These are phyloP conservation scores for Trichoderma semiorbis DNA, from an alignment of 2,329 filamentous ascomycete genomes.

Conservation along the genomic window DNA sequence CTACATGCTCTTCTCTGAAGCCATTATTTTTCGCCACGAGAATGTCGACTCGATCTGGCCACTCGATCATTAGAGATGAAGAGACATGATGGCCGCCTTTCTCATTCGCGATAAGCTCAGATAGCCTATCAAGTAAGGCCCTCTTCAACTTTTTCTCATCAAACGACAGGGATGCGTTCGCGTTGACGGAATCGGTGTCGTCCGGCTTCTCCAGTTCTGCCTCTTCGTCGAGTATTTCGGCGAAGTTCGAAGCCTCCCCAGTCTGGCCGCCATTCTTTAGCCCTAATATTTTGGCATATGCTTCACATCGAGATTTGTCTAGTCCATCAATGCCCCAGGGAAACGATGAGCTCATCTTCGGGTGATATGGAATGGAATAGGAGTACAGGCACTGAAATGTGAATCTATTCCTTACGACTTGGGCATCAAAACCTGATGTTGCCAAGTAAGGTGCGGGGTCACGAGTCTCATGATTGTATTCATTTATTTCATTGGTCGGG, in stretches of 20 bases:
- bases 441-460: not conserved
- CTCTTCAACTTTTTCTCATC: not conserved
- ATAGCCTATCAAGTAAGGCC: constrained; percentile 1
- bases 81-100: constrained; percentile 1
- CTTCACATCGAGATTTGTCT: not conserved
- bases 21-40: not conserved
- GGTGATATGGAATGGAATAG: not conserved
- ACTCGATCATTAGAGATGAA: not conserved
- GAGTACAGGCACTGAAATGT: not conserved
- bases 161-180: not conserved
- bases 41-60: not conserved
- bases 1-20: not conserved
- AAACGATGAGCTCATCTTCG: not conserved
- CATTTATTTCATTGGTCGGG: no score
- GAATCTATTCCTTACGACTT: not conserved
- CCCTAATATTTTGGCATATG: not conserved
- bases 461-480: no score
- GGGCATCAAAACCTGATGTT: not conserved
- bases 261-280: not conserved
- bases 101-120: not conserved
- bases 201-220: not conserved
- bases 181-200: not conserved
- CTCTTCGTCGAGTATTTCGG: not conserved
- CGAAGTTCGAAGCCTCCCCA: not conserved
- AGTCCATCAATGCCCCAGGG: not conserved